Conservation (phyloP, 2,329 filamentous ascomycete species). For the Ceratocystis harringtonii region DNA sequence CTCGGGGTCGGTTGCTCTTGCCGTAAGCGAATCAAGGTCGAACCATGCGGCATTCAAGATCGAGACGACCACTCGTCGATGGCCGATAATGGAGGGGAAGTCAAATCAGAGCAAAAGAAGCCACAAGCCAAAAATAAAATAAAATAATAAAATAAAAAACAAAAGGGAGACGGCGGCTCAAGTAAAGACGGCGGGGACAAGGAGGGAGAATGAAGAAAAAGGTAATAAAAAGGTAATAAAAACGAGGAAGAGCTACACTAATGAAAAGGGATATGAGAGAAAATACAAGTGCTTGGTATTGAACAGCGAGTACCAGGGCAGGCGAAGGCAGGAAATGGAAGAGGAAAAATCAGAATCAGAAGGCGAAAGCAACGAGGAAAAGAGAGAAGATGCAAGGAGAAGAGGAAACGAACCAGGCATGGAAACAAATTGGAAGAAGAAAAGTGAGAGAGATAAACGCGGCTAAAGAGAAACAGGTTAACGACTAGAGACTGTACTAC, state of each 20-base stretch:
- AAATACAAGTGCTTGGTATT: not conserved
- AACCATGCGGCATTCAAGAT: constrained; percentile 1
- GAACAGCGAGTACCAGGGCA: not conserved
- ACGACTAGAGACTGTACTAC: not conserved
- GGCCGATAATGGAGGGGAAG: not conserved
- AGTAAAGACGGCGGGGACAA: not conserved
- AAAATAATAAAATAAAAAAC: not conserved
- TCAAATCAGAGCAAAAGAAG: not conserved
- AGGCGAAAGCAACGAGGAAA: not conserved
- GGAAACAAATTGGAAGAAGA: not conserved
- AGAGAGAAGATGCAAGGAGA: not conserved
- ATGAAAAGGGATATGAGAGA: not conserved
- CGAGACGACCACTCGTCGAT: not conserved
- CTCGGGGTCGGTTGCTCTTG: constrained; percentile 1
- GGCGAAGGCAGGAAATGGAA: not conserved
- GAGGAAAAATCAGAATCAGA: not conserved
- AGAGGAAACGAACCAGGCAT: not conserved
- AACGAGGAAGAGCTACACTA: not conserved
- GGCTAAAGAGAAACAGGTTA: not conserved
- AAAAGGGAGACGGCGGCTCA: not conserved
- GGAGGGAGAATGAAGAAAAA: not conserved
- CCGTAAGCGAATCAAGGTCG: not conserved
- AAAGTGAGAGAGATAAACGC: constrained; percentile 1
- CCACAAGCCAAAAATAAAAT: not conserved
- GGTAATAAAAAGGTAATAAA: not conserved